Evolutionary conservation across 2,329 filamentous ascomycete species (phyloP).

Genomic region (Penicillium oxalicum): DNA sequence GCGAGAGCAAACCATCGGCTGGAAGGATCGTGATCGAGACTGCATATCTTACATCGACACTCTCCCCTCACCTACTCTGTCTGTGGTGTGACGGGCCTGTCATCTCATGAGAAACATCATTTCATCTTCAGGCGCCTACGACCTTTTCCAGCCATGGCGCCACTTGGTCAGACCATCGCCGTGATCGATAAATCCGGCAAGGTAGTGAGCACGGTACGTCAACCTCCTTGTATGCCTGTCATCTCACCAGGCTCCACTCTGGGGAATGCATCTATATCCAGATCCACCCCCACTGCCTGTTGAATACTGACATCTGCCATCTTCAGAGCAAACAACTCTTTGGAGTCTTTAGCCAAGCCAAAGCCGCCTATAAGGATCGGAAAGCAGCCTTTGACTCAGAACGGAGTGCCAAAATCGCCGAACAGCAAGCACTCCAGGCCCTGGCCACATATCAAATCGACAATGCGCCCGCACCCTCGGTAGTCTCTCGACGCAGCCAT

Average conservation of each 20-base stretch:
- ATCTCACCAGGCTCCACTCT: slow-evolving; percentile 16
- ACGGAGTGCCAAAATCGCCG: slow-evolving; percentile 53
- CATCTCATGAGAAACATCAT: slow-evolving; percentile 15
- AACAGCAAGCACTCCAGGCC: slow-evolving; percentile 55
- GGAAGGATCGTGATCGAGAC: too few species aligned
- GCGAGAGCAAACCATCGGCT: not conserved
- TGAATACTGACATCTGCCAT: not conserved
- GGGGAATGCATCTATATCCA: not conserved
- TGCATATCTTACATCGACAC: not conserved
- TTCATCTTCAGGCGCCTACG: slow-evolving; percentile 10
- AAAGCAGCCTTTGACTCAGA: slow-evolving; percentile 75
- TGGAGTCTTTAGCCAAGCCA: slow-evolving; percentile 86
- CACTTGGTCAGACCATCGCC: slow-evolving; percentile 65
- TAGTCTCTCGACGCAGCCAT: slow-evolving; percentile 38
- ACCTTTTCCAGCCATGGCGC: slow-evolving; percentile 23
- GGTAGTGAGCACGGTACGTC: slow-evolving; percentile 74
- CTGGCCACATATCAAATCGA: slow-evolving; percentile 48
- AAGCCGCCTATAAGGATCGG: slow-evolving; percentile 77
- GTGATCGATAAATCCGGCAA: slow-evolving; percentile 89
- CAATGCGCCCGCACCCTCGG: slow-evolving; percentile 40
- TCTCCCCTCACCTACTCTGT: slow-evolving; percentile 13
- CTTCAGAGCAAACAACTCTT: slow-evolving; percentile 81
- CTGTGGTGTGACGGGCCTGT: slow-evolving; percentile 5
- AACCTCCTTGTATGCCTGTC: not conserved
- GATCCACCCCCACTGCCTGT: not conserved